Evolutionary conservation across 805 yeast species (phyloP).

Genomic region (Candida broadrunensis): DNA sequence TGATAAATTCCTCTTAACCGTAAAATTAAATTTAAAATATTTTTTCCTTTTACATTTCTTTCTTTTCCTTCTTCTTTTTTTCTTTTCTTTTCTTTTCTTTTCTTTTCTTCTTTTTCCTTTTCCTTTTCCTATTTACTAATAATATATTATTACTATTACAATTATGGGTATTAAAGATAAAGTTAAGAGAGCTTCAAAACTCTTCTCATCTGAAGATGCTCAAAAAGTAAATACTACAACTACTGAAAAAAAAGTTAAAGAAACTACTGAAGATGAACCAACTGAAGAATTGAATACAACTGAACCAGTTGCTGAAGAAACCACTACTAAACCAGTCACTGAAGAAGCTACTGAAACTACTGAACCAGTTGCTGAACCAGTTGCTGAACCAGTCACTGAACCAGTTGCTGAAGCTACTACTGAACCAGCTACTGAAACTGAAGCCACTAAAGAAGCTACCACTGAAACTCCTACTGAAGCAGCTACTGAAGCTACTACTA

Average conservation of each 20-base stretch:
- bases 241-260: slow-evolving; percentile 5
- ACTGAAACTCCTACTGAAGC: slow-evolving; percentile 5
- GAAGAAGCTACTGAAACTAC: not conserved
- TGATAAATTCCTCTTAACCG: no score
- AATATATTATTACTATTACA: not conserved
- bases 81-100: no score
- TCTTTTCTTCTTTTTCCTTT: not conserved
- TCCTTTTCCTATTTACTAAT: not conserved
- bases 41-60: no score
- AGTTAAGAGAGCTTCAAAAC: slow-evolving; percentile 37
- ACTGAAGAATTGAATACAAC: slow-evolving; percentile 2
- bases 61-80: no score
- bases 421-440: slow-evolving; percentile 7
- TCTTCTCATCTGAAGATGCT: slow-evolving; percentile 21
- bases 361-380: slow-evolving; percentile 2
- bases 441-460: slow-evolving; percentile 3
- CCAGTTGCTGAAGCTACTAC: slow-evolving; percentile 6
- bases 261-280: slow-evolving; percentile 7
- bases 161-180: slow-evolving; percentile 35
- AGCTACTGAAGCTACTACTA: slow-evolving; percentile 3
- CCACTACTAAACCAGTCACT: slow-evolving; percentile 4
- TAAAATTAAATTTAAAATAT: no score
- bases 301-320: slow-evolving; percentile 8
- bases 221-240: slow-evolving; percentile 4
- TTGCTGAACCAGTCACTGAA: slow-evolving; percentile 7